Conservation (phyloP, 176 grass and related monocot species). For the Pontederia crassipes region DNA sequence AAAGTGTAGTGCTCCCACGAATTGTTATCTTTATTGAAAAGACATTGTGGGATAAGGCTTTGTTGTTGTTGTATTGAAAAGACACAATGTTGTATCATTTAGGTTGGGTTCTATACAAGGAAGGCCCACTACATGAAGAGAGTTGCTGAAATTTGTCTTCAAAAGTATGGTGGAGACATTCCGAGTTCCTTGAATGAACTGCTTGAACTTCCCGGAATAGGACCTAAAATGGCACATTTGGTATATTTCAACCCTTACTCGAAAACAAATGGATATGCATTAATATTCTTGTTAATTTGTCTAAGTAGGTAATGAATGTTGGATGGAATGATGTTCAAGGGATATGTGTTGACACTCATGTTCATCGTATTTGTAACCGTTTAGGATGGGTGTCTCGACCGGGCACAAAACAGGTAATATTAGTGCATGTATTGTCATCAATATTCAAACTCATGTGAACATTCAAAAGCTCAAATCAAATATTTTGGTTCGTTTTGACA, state of each 20-base stretch:
- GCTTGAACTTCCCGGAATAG: slow-evolving; percentile 80
- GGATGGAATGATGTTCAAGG: slow-evolving; percentile 97
- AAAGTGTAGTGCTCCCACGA: too few relatives aligned
- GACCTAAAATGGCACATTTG: slow-evolving; percentile 96
- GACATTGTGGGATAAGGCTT: too few relatives aligned
- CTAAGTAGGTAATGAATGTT: slow-evolving; percentile 74
- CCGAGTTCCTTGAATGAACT: slow-evolving; percentile 59
- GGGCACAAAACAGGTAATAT: slow-evolving; percentile 68
- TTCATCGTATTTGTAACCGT: slow-evolving; percentile 95
- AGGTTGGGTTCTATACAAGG: slow-evolving; percentile 92
- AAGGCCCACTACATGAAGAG: slow-evolving; percentile 78
- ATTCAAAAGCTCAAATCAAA: not conserved
- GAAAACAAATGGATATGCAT: slow-evolving; percentile 1
- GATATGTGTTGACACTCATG: slow-evolving; percentile 97
- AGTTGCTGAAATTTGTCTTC: slow-evolving; percentile 72
- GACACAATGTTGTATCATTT: slow-evolving; percentile 1
- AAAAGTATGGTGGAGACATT: slow-evolving; percentile 79
- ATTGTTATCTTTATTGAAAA: too few relatives aligned
- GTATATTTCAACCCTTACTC: slow-evolving; percentile 26
- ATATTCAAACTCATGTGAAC: not conserved
- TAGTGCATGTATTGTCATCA: not conserved
- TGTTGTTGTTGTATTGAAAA: too few relatives aligned
- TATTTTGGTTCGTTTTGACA: not conserved
- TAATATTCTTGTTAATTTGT: not conserved
- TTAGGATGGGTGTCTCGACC: slow-evolving; percentile 75